Percentiles rank a stretch among this genome's conserved stretches.
These are phyloP conservation scores for Aspergillus clavatus DNA, from an alignment of 2,329 filamentous ascomycete genomes.

Conservation along the genomic window DNA sequence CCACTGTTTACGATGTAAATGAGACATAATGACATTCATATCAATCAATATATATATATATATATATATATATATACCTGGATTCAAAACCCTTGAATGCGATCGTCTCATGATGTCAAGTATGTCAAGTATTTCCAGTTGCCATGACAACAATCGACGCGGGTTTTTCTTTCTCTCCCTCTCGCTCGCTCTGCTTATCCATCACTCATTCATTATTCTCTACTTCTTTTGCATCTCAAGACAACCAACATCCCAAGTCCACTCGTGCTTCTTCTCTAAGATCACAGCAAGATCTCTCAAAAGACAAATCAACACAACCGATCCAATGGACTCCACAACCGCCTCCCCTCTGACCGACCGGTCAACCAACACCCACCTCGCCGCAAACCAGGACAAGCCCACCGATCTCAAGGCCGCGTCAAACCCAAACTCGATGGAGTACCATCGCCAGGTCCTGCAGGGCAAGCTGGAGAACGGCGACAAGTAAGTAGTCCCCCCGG, in stretches of 20 bases:
- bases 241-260: too few relatives aligned
- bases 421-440: constrained; percentile 38
- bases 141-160: constrained; percentile 38
- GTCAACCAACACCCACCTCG: constrained; percentile 40
- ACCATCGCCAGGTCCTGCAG: constrained; percentile 41
- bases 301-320: neutral
- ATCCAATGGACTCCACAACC: constrained; percentile 32
- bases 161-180: constrained; percentile 24
- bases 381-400: constrained; percentile 15
- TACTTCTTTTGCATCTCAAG: neutral
- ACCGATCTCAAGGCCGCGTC: constrained; percentile 31
- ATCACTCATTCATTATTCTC: constrained; percentile 3
- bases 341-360: constrained; percentile 36
- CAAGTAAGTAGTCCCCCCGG: constrained; percentile 29
- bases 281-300: neutral
- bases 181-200: constrained; percentile 7
- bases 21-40: neutral
- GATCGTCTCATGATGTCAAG: constrained; percentile 6
- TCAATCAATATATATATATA: neutral
- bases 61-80: too few relatives aligned
- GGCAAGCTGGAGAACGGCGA: constrained; percentile 37
- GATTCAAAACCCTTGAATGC: too few relatives aligned
- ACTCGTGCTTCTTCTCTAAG: too few relatives aligned
- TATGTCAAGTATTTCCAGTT: constrained; percentile 18
- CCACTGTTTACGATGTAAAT: neutral